Evolutionary conservation across 73 alveolate species (phyloP), one percentile per base, ranked within the genome.

Genomic region (Halteria grandinella): DNA sequence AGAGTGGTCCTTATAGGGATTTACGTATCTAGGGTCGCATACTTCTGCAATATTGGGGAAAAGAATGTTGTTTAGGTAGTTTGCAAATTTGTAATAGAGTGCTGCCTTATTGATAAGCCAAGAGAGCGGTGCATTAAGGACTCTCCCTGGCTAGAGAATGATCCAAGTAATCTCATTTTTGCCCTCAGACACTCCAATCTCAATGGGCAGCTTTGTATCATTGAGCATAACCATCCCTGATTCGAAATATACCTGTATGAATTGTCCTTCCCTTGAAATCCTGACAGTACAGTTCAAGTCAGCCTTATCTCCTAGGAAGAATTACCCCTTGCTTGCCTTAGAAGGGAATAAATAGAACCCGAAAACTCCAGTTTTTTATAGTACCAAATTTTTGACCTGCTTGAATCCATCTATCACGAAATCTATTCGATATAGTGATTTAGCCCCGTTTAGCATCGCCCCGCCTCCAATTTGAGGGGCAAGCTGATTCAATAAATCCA

Each of bases 241-340:
- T 31, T 60, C 77, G 24, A 60, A 60, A 20, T 15, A 36, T 37
- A 60, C 77, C 25, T 60, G 18, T 1, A 60, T 39, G n/a, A 10
- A 21, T 24, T 36, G 5, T 7, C 43, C 59, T 12, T 60, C 21
- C 24, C 77, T 60, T 36, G 55, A 40, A 23, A 60, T 60, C 24
- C 77, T 60, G 2, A 60, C 77, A 60, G 43, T 37, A 60, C 77
- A 60, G 10, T 55, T 40, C 25, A 15, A 1, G 24, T 34, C 47
- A 10, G 77, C 37, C 21, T 29, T 60, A 24, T 60, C 29, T 18
- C n/a, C 8, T 39, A 45, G 60, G 3, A 60, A 7, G 4, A 60
- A 60, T 21, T 60, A 43, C 43, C 77, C 43, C 48, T 60, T 60
- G 14, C 59, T 60, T 60, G 37, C 43, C 1, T 32, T 44, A n/a